Evolutionary conservation across 148 eudicot genomes (phyloP).

Genomic region (Beta vulgaris): DNA sequence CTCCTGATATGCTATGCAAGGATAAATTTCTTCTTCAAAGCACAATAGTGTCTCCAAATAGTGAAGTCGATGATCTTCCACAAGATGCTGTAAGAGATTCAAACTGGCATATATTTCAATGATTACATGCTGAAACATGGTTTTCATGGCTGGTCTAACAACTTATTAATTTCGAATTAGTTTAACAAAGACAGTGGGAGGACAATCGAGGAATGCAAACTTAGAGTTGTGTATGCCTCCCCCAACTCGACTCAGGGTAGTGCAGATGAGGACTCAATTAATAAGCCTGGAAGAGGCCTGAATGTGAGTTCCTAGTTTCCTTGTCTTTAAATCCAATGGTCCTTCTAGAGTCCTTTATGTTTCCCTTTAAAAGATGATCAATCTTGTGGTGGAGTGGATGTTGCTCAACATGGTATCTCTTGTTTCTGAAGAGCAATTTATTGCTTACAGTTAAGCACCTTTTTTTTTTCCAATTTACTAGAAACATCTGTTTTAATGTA

Average conservation of each 20-base stretch:
- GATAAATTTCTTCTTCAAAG: constrained; percentile 94
- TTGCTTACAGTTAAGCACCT: background rate
- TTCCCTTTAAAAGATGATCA: background rate
- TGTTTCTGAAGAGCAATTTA: background rate
- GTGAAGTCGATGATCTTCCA: constrained; percentile 70
- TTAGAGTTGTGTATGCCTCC: constrained; percentile 57
- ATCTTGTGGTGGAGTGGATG: background rate
- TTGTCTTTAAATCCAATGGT: background rate
- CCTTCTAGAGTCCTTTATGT: background rate
- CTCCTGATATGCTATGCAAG: constrained; percentile 74
- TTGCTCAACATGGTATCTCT: background rate
- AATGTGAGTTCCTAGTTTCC: constrained; percentile 47
- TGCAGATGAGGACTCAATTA: constrained; percentile 41
- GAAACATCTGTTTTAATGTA: background rate
- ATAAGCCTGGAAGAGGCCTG: constrained; percentile 34
- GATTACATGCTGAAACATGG: constrained; percentile 1
- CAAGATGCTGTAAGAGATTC: constrained; percentile 60
- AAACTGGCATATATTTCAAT: background rate
- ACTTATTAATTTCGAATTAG: constrained; percentile 31
- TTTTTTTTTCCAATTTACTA: background rate
- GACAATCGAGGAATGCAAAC: constrained; percentile 70
- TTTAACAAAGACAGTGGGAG: constrained; percentile 79
- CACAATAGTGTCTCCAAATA: constrained; percentile 55
- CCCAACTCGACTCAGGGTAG: constrained; percentile 42
- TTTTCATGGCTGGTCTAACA: constrained; percentile 10